phyloP scores from a whole-genome alignment of 768 basidiomycete genomes.

The Mycena vulgaris region DNA sequence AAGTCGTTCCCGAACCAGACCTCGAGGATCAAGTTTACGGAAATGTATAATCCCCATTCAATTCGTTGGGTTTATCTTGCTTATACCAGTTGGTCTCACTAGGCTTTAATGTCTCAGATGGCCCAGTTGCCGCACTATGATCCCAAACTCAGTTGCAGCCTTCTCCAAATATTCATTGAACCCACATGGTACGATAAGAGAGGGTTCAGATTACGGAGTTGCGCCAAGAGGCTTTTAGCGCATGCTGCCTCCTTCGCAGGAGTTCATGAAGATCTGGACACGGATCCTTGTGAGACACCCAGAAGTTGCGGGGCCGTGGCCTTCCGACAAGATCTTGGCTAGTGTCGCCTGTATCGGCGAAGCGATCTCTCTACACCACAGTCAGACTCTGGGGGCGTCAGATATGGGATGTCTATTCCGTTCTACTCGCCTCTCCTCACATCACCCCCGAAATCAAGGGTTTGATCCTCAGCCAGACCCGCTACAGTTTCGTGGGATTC shows the following conservation, averaged over 20 bases:
- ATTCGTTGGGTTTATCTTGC: background rate
- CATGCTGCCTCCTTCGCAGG: slow-evolving; percentile 7
- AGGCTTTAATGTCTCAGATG: slow-evolving; percentile 31
- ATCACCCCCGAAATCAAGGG: slow-evolving; percentile 17
- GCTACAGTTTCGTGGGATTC: slow-evolving; percentile 22
- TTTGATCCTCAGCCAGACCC: slow-evolving; percentile 16
- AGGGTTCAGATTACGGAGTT: slow-evolving; percentile 9
- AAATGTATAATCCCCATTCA: background rate
- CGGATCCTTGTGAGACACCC: slow-evolving; percentile 15
- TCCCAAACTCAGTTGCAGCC: background rate
- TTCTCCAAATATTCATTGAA: slow-evolving; percentile 8
- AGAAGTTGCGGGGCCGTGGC: slow-evolving; percentile 13
- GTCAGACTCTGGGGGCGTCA: background rate
- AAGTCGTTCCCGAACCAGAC: slow-evolving; percentile 13
- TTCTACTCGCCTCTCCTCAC: slow-evolving; percentile 22
- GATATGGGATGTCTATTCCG: slow-evolving; percentile 13
- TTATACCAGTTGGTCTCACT: background rate
- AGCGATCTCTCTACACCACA: slow-evolving; percentile 12
- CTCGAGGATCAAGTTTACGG: slow-evolving; percentile 30
- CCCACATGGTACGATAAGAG: slow-evolving; percentile 13
- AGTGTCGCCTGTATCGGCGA: slow-evolving; percentile 22
- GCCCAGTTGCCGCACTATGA: slow-evolving; percentile 25
- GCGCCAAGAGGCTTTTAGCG: slow-evolving; percentile 15
- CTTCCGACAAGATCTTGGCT: slow-evolving; percentile 4
- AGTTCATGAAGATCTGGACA: slow-evolving; percentile 23